Evolutionary conservation across 2,329 filamentous ascomycete species (phyloP), one percentile per base, ranked within the genome.

Genomic region (Helotiales sp.): DNA sequence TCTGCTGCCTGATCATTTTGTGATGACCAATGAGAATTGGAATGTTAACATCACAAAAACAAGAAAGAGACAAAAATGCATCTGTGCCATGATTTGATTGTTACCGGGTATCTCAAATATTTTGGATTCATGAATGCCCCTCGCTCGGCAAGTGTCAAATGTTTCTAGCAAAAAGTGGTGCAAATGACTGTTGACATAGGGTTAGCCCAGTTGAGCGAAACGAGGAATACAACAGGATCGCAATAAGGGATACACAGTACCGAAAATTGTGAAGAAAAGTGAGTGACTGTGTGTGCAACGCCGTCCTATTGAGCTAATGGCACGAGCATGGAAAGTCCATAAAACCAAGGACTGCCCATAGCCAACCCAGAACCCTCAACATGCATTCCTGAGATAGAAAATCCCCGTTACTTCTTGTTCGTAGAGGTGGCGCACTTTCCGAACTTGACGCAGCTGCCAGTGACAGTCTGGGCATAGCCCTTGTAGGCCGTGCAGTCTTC

Each of bases 381-480:
- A n/a, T n/a, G n/a, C n/a, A 49, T 22, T 13, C 24, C n/a, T 2
- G n/a, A 49, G 24, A 17, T 24, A n/a, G n/a, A 17, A 0, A n/a
- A n/a, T 34, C 22, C 3, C 10, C 1, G 10, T 10, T 24, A n/a
- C 28, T 55, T 55, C n/a, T 24, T 26, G 2, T 22, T 63, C 22
- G 30, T 63, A 20, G 60, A 26, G 24, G 49, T 43, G 15, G 13
- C 20, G 32, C 60, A 63, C 1, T 15, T 22, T n/a, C 34, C 24
- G 17, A 26, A 63, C 47, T 63, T 63, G 32, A 54, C 3, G 15
- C 60, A 63, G 11, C 22, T 55, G 15, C 60, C 49, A 55, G 11
- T 2, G 5, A 20, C 22, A 2, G 13, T 45, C 60, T 63, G 60
- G 20, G 60, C 22, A 20, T 55, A 55, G 2, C 60, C 49, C 26